Conservation (phyloP, 371 early-diverging fungal genomes). For the Globomyces sp. region DNA sequence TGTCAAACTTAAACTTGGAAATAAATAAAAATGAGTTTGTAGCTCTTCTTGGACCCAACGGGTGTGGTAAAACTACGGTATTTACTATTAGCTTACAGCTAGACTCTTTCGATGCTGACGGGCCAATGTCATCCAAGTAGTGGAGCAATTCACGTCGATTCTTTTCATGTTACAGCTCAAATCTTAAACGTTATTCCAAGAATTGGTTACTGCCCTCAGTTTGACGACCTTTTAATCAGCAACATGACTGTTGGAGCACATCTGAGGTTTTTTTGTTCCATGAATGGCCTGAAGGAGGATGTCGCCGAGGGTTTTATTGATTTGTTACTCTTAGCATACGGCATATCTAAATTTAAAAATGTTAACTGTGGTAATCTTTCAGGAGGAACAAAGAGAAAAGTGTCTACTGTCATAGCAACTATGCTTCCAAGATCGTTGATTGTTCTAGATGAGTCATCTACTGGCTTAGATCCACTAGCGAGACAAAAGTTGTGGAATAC, state of each 20-base stretch:
- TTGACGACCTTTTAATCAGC: constrained; percentile 7
- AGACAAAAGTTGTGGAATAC: constrained; percentile 60
- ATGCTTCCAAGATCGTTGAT: background rate
- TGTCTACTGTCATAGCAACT: background rate
- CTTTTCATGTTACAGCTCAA: constrained; percentile 4
- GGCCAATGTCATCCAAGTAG: constrained; percentile 7
- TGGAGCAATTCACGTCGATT: constrained; percentile 8
- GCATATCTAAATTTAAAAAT: background rate
- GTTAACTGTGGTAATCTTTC: constrained; percentile 18
- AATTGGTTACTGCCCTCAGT: constrained; percentile 16
- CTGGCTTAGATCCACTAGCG: constrained; percentile 42
- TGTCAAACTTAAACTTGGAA: constrained; percentile 4
- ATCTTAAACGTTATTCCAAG: background rate
- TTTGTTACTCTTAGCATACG: background rate
- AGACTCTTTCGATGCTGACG: constrained; percentile 3
- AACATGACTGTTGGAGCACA: constrained; percentile 14
- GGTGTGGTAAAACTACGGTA: constrained; percentile 11
- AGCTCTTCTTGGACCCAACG: constrained; percentile 12
- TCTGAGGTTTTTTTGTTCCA: constrained; percentile 6
- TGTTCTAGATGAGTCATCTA: constrained; percentile 12
- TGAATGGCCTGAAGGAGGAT: constrained; percentile 1
- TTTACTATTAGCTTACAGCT: no score
- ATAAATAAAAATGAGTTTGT: constrained; percentile 15
- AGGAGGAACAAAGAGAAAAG: constrained; percentile 3
- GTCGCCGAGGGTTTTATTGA: background rate